These are phyloP conservation scores for Hymenoscyphus repandus DNA, from an alignment of 2,329 filamentous ascomycete species.

Conservation along the genomic window DNA sequence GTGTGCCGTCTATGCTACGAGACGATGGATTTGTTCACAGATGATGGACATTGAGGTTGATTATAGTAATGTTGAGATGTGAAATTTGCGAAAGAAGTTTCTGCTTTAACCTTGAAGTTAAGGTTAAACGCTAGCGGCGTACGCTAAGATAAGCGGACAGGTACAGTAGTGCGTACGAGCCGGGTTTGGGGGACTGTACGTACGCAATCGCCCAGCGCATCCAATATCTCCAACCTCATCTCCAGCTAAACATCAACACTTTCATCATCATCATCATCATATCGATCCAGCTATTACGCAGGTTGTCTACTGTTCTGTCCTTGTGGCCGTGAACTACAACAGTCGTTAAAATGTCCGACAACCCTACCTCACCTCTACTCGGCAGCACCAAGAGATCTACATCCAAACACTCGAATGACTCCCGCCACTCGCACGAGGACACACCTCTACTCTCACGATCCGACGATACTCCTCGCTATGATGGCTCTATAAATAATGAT, in stretches of 20 bases:
- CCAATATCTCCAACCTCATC: not conserved
- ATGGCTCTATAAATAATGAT: slow-evolving; percentile 23
- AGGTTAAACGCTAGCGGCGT: not conserved
- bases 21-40: too few species aligned
- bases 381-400: slow-evolving; percentile 19
- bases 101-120: not conserved
- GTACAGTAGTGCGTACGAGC: too few species aligned
- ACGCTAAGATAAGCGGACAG: not conserved
- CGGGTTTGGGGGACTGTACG: not conserved
- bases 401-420: slow-evolving; percentile 22
- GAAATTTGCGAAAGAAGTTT: not conserved
- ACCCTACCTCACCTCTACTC: slow-evolving; percentile 26
- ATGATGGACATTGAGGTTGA: not conserved
- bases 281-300: slow-evolving; percentile 6
- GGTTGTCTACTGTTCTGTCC: slow-evolving; percentile 8
- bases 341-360: slow-evolving; percentile 26
- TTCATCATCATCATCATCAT: slow-evolving; percentile 6
- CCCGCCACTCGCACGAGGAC: slow-evolving; percentile 26
- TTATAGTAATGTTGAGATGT: not conserved
- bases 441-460: slow-evolving; percentile 32
- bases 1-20: too few species aligned
- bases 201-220: not conserved
- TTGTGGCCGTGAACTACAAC: slow-evolving; percentile 2
- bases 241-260: not conserved
- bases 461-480: slow-evolving; percentile 27